Base-by-base conservation (phyloP, 495 filamentous ascomycete genomes). In the Clavariopsis aquatica region DNA sequence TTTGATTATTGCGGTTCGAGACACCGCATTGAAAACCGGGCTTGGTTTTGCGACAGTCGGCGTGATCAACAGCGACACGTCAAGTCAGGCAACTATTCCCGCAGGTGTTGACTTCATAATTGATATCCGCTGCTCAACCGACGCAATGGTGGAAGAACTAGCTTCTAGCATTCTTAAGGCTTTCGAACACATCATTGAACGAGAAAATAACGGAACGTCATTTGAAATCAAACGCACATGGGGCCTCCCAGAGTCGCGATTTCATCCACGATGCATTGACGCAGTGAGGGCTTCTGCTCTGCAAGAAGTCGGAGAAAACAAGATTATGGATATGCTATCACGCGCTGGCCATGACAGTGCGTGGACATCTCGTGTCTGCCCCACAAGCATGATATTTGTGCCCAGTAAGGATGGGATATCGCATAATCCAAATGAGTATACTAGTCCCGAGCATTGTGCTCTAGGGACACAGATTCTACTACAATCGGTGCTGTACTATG, bases 301-400 rank as follows among this genome's bases (percentile, higher is more conserved):
- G 10, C 34, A 60, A 24, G 64, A 60, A 23, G 67, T 69, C 22
- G 23, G 38, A 15, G 60, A 60, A 24, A 27, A 56, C 28, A 52
- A 64, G 43, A 61, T 66, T 22, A 64, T 67, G 58, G 68, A 70
- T 15, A 70, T 69, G 62, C 55, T 52, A 24, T 56, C 49, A 10
- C 23, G 53, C 49, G 67, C 67, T 10, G 69, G 69, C 1, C 69
- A 71, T 41, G 69, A 71, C 52, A 62, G 57, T 38, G 69, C 62
- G 1, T 71, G 62, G 60, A 69, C 69, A 0, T 65, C 60, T 15
- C 45, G 69, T 3, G 62, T 68, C 1, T 58, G 62, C 26, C 69
- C 69, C 12, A 71, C 69, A 19, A 66, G 65, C 49, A 71, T 71
- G 69, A 65, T 71, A 12, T 71, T 71, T 49, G 69, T 65, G 5